These are phyloP conservation scores for Podospora pseudoanserina DNA, from an alignment of 495 filamentous ascomycete genomes.

Conservation along the genomic window DNA sequence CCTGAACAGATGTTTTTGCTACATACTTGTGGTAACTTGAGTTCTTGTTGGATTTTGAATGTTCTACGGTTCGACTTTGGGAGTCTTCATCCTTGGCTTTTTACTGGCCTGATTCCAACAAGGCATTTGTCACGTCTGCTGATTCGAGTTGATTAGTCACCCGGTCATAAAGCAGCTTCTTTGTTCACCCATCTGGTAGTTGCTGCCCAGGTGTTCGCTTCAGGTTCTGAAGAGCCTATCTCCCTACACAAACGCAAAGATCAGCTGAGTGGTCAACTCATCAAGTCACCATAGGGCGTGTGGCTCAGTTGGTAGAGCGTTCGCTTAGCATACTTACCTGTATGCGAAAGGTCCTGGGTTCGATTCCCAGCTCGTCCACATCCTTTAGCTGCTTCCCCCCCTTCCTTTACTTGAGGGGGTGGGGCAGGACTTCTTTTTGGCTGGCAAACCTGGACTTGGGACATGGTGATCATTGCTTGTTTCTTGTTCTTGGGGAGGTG, in stretches of 20 bases:
- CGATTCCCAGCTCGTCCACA: slow-evolving; percentile 27
- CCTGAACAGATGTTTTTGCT: no score
- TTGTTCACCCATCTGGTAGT: no score
- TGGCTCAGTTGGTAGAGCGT: slow-evolving; percentile 29
- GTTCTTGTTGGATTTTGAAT: no score
- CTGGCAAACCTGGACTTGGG: no score
- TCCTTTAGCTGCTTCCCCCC: background rate
- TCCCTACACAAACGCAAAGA: background rate
- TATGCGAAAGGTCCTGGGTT: slow-evolving; percentile 27
- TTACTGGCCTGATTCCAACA: no score
- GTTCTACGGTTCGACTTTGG: no score
- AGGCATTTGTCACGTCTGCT: no score
- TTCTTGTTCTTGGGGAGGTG: background rate
- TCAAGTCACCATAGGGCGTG: slow-evolving; percentile 16
- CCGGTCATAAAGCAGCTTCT: no score
- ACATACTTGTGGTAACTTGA: no score
- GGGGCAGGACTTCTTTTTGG: background rate
- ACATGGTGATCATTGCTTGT: background rate
- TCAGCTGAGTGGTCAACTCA: background rate
- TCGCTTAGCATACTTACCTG: slow-evolving; percentile 20
- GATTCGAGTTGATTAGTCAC: no score
- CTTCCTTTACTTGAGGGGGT: no score
- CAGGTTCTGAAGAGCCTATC: background rate
- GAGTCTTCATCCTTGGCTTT: no score
- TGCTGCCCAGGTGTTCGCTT: background rate